Evolutionary conservation across 1,139 yeast genomes (phyloP), one percentile per base, ranked within the genome.

Genomic region (Suhomyces wounanorum): DNA sequence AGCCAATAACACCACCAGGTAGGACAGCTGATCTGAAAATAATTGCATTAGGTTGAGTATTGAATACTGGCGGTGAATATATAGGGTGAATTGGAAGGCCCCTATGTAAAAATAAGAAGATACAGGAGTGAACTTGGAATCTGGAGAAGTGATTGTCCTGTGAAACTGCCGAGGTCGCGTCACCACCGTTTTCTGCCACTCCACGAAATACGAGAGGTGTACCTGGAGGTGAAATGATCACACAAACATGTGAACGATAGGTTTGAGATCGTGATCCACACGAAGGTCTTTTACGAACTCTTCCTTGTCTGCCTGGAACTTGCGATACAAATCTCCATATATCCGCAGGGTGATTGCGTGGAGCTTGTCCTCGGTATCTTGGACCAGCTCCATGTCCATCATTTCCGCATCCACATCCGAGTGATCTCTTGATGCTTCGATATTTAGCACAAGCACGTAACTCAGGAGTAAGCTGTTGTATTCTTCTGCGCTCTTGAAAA

Each of bases 401-500:
- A 43, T 41, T 10, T 43, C 44, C 9, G 35, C 37, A 14, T 49
- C 52, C 5, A 21, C 6, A 9, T 47, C 52, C 18, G 42, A 45
- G n/a, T 51, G 55, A 21, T 40, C 53, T 21, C 59, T 57, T 31
- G 57, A 58, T 64, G 52, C 61, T 58, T 68, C 59, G 59, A 58
- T 51, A 69, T 57, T 54, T 64, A 57, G 55, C 11, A 60, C 47
- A 38, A 57, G 50, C 18, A 66, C 60, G 52, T 70, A 67, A 45
- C 71, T 72, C 14, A 64, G 59, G 7, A 73, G 58, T 40, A 70
- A 59, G 28, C 63, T 60, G 48, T 69, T 69, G 55, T 72, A 79
- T 54, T 82, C 85, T 47, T 74, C 75, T 47, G 77, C 69, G 16
- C 81, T 66, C 47, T 73, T 67, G 28, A 78, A 66, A 59, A 79